These are phyloP conservation scores for Phytophthora tentaculata DNA, from an alignment of 352 stramenopile genomes.

Conservation along the genomic window DNA sequence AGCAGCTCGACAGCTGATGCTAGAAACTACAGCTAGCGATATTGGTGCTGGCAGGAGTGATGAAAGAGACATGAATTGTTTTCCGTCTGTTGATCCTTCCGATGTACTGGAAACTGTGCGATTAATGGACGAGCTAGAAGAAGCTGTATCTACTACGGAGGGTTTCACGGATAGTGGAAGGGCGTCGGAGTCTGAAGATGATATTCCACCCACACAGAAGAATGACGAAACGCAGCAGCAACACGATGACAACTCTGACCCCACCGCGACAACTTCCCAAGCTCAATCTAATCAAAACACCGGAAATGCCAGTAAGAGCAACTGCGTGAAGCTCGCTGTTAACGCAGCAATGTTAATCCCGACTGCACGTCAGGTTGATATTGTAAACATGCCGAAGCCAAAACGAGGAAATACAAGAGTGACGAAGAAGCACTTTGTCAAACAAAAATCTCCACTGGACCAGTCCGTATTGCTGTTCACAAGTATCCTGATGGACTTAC, in stretches of 20 bases:
- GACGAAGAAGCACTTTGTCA: not conserved
- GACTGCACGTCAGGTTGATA: not conserved
- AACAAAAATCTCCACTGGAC: not conserved
- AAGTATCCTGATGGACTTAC: constrained; percentile 1
- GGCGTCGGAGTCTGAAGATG: too few relatives aligned
- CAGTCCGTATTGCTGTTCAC: constrained; percentile 6
- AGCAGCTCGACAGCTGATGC: not conserved
- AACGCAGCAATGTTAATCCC: not conserved
- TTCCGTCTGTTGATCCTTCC: too few relatives aligned
- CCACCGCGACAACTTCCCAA: not conserved
- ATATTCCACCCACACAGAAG: too few relatives aligned
- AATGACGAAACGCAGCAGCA: not conserved
- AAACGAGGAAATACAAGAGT: not conserved
- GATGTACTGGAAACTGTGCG: too few relatives aligned
- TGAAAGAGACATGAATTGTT: too few relatives aligned
- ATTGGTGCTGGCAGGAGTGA: too few relatives aligned
- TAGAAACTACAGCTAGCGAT: not conserved
- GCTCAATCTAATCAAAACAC: not conserved
- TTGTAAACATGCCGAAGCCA: not conserved
- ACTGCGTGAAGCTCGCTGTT: not conserved
- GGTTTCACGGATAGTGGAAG: too few relatives aligned
- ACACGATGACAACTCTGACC: not conserved
- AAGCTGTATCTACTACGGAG: too few relatives aligned
- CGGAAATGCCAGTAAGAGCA: not conserved
- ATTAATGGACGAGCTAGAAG: too few relatives aligned